A percentile compares a stretch with the other conserved stretches of the same genome.
Conservation (phyloP, 176 grass and related monocot species). For the Carex scoparia region DNA sequence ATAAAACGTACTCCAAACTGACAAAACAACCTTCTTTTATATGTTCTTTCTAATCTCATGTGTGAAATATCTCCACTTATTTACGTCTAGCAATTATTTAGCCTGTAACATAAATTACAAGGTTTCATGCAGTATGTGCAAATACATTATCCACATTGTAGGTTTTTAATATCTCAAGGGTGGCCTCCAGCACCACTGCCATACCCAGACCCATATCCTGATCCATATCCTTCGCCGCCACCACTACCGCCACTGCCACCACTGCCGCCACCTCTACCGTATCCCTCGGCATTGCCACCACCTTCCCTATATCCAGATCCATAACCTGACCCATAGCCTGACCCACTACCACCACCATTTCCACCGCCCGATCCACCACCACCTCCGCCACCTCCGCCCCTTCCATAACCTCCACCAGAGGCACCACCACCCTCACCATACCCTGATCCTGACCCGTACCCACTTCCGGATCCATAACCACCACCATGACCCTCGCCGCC, state of each 20-base stretch:
- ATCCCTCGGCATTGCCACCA: constrained; percentile 10
- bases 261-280: constrained; percentile 7
- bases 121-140: not conserved
- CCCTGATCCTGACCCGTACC: constrained; percentile 22
- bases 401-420: constrained; percentile 4
- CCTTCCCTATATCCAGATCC: constrained; percentile 28
- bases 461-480: constrained; percentile 22
- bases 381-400: constrained; percentile 17
- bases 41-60: not conserved
- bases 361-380: constrained; percentile 14
- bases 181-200: constrained; percentile 10
- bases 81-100: not conserved
- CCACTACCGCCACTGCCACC: constrained; percentile 11
- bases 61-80: not conserved
- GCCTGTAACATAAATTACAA: not conserved
- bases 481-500: not conserved
- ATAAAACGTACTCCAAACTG: not conserved
- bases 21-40: not conserved
- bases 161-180: not conserved
- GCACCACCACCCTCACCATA: constrained; percentile 22
- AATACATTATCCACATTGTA: not conserved
- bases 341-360: not conserved
- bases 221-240: constrained; percentile 6
- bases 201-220: not conserved
- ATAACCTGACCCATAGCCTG: constrained; percentile 13